Conservation (phyloP, 805 yeast genomes). For the Lipomyces sp. region DNA sequence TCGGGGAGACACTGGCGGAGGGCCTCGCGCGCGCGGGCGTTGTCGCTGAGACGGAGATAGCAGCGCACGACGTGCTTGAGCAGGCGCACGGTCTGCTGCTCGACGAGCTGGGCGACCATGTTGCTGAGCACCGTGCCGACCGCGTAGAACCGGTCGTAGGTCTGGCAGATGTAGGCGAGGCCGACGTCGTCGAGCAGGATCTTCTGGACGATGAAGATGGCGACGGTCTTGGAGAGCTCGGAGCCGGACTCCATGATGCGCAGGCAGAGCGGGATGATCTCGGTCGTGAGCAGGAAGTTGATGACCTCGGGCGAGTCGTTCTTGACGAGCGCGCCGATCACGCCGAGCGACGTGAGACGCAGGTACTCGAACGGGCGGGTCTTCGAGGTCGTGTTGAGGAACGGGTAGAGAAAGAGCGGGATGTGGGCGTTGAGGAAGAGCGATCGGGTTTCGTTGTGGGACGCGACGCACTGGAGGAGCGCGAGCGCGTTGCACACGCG, state of each 20-base stretch:
- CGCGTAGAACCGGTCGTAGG: slow-evolving; percentile 90
- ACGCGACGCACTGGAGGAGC: slow-evolving; percentile 91
- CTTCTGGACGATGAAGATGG: slow-evolving; percentile 92
- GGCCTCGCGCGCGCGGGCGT: slow-evolving; percentile 84
- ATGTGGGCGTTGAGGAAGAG: slow-evolving; percentile 85
- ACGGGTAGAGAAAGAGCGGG: slow-evolving; percentile 90
- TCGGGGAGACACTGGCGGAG: slow-evolving; percentile 80
- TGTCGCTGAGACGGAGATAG: slow-evolving; percentile 84
- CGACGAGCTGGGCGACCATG: slow-evolving; percentile 83
- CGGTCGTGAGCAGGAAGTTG: slow-evolving; percentile 87
- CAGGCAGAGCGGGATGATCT: slow-evolving; percentile 89
- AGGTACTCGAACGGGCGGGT: slow-evolving; percentile 92
- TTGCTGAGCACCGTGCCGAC: slow-evolving; percentile 81
- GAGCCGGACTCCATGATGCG: slow-evolving; percentile 94
- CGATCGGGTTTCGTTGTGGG: slow-evolving; percentile 85
- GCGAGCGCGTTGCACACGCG: slow-evolving; percentile 96
- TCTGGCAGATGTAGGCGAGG: slow-evolving; percentile 85
- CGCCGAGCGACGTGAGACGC: slow-evolving; percentile 89
- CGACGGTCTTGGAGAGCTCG: slow-evolving; percentile 91
- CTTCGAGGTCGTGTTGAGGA: slow-evolving; percentile 84
- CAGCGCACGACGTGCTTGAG: slow-evolving; percentile 93
- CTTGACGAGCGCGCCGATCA: slow-evolving; percentile 93
- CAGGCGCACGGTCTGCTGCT: slow-evolving; percentile 74
- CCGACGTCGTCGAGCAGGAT: slow-evolving; percentile 91
- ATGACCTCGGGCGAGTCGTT: slow-evolving; percentile 95